Evolutionary conservation across 169 alveolate species (phyloP).

Genomic region (Babesia ovata): DNA sequence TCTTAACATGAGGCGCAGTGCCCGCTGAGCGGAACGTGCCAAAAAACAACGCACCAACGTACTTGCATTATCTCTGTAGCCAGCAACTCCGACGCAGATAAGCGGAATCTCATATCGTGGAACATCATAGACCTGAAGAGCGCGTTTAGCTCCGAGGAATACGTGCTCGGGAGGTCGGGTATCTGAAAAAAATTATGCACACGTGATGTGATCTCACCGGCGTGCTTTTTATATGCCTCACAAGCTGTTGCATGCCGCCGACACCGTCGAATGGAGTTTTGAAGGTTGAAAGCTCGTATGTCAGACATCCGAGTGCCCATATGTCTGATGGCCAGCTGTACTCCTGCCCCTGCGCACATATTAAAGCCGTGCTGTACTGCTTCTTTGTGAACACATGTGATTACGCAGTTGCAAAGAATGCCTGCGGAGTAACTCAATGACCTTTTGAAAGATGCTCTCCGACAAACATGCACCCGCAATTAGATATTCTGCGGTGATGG

Average conservation of each 20-base stretch:
- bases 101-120: constrained; percentile 48
- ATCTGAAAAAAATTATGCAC: constrained; percentile 34
- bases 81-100: constrained; percentile 60
- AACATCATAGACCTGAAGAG: constrained; percentile 77
- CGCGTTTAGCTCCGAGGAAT: constrained; percentile 73
- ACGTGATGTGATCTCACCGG: constrained; percentile 55
- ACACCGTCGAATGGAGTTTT: constrained; percentile 86
- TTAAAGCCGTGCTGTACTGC: too few relatives aligned
- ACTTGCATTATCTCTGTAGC: constrained; percentile 69
- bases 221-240: constrained; percentile 74
- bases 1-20: constrained; percentile 25
- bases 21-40: neutral
- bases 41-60: neutral
- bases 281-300: constrained; percentile 81
- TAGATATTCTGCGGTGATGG: neutral
- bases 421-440: too few relatives aligned
- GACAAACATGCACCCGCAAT: too few relatives aligned
- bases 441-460: too few relatives aligned
- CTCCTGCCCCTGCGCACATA: constrained; percentile 87
- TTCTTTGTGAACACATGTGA: too few relatives aligned
- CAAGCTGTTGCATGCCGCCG: constrained; percentile 78
- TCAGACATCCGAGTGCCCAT: constrained; percentile 97
- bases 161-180: constrained; percentile 74
- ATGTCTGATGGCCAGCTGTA: constrained; percentile 98
- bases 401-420: too few relatives aligned